phyloP scores from a whole-genome alignment of 73 alveolate genomes.

The Blepharisma japonicum region DNA sequence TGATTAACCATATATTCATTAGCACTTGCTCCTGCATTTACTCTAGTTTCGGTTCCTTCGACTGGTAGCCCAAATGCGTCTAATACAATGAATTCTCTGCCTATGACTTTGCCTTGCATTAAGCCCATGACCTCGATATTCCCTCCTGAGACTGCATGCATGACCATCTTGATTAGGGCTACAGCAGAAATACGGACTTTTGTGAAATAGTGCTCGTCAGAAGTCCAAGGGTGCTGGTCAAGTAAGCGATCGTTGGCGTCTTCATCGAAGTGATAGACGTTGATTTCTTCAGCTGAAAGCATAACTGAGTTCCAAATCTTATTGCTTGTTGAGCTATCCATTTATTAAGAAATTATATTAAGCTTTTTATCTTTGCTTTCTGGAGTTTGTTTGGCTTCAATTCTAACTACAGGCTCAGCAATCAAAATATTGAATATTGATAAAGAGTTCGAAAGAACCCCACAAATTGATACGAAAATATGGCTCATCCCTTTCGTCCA shows the following conservation, averaged over 20 bases:
- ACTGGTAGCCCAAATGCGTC: constrained; percentile 95
- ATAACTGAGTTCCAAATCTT: constrained; percentile 19
- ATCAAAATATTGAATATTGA: constrained; percentile 1
- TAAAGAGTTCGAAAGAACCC: background rate
- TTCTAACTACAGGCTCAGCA: background rate
- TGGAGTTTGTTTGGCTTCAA: no score
- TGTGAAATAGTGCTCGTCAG: constrained; percentile 67
- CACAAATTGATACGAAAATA: constrained; percentile 14
- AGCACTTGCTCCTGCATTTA: constrained; percentile 90
- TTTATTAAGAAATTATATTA: no score
- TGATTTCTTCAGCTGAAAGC: constrained; percentile 25
- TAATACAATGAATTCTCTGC: constrained; percentile 83
- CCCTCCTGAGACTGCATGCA: constrained; percentile 93
- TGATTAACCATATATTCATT: constrained; percentile 69
- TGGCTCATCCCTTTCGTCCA: background rate
- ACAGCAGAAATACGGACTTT: constrained; percentile 73
- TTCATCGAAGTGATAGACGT: constrained; percentile 44
- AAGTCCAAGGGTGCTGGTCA: constrained; percentile 50
- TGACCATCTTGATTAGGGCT: constrained; percentile 92
- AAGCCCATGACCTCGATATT: constrained; percentile 93
- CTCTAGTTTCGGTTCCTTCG: constrained; percentile 92
- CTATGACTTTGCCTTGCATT: constrained; percentile 89
- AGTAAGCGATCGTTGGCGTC: constrained; percentile 40
- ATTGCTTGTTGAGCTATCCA: no score
- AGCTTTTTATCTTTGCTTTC: no score